Conservation (phyloP, 106 monocot species). For the Chionographis japonica region DNA sequence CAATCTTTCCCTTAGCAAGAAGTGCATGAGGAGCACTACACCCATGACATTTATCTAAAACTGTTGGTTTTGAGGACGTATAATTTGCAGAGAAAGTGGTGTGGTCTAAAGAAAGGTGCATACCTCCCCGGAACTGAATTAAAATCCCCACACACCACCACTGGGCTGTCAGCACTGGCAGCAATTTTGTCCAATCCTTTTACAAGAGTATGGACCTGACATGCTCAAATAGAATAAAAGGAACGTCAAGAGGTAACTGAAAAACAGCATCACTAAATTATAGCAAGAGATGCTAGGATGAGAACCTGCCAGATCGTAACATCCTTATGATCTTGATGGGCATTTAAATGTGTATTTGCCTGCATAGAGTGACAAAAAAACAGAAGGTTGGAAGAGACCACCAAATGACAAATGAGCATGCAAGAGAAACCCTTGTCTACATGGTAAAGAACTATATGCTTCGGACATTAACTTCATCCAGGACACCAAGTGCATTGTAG, state of each 20-base stretch:
- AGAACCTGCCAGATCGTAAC: constrained; percentile 98
- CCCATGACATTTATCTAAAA: neutral
- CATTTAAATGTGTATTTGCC: constrained; percentile 45
- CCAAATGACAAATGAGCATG: too few relatives aligned
- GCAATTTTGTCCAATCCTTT: constrained; percentile 96
- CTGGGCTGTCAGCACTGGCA: constrained; percentile 89
- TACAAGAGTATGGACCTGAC: constrained; percentile 86
- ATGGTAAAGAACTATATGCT: too few relatives aligned
- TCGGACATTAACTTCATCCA: too few relatives aligned
- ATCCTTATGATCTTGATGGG: constrained; percentile 42
- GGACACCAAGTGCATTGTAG: too few relatives aligned
- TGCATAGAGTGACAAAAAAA: neutral
- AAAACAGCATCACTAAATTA: neutral
- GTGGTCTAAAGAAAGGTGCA: constrained; percentile 4
- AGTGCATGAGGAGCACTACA: constrained; percentile 85
- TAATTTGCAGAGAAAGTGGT: neutral
- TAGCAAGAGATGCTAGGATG: neutral
- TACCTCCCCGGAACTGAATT: constrained; percentile 88
- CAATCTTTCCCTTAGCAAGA: constrained; percentile 81
- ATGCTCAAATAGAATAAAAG: neutral
- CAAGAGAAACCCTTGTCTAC: too few relatives aligned
- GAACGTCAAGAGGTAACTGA: neutral
- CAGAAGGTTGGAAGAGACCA: too few relatives aligned
- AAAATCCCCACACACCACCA: constrained; percentile 99
- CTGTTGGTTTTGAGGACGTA: neutral